Base-by-base conservation (phyloP, 495 filamentous ascomycete species). In the Neohortaea acidophila region DNA sequence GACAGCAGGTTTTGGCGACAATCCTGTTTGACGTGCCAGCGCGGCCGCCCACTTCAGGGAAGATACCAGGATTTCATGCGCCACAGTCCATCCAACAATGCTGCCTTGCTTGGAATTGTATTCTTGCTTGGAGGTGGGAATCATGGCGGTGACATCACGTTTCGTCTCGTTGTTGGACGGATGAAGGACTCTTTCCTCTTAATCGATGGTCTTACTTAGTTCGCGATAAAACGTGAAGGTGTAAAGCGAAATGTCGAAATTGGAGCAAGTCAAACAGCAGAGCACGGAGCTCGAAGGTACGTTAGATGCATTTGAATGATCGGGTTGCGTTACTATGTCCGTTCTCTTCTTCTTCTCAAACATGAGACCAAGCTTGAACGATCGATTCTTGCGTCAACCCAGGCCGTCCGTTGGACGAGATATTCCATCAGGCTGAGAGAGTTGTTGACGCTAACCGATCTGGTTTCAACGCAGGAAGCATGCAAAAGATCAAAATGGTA, bases 401-500 rank as follows among this genome's bases (percentile, higher is more conserved):
- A 8, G 7, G 24, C 24, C 7, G 24, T 27, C 24, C n/a, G 7
- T n/a, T n/a, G 7, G 24, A 27, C 8, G n/a, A n/a, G 7, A 27
- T 27, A 27, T 27, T 8, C 24, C 8, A 27, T n/a, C 24, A 8
- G 24, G 24, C 24, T 27, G 8, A 27, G 24, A 27, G 24, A 7
- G 7, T 33, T 7, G 30, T 14, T 33, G 8, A 33, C 15, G 14
- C 32, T 19, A 34, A 20, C 14, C 18, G 11, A 41, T 10, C 19
- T 19, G 6, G 9, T 23, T 17, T 13, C 28, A 25, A n/a, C n/a
- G n/a, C 30, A 43, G 34, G 36, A 22, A 31, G 45, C 15, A 34
- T 41, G 21, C 4, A 24, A 7, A 33, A 40, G 23, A 49, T 49
- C 41, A 49, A 25, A 6, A 45, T 45, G 41, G 41, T 45, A 4